Conservation (phyloP, 306 rosid genomes). For the Delonix regia region DNA sequence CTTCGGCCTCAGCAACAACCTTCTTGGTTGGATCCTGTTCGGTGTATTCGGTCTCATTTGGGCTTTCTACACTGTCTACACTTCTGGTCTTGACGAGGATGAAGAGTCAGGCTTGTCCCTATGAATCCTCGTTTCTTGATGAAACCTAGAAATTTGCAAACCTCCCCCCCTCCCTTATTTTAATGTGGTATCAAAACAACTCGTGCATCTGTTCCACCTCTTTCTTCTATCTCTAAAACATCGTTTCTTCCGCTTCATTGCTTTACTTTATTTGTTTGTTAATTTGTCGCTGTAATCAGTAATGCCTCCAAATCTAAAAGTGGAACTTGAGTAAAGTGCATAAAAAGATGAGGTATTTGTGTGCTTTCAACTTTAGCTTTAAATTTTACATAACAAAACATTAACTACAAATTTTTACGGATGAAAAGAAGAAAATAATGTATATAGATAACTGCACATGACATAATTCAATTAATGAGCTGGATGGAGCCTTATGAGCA, state of each 20-base stretch:
- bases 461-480: neutral
- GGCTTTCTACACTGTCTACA: constrained; percentile 61
- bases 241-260: neutral
- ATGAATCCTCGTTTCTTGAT: neutral
- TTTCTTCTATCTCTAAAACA: neutral
- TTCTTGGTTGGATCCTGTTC: constrained; percentile 87
- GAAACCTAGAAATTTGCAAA: neutral
- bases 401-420: neutral
- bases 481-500: neutral
- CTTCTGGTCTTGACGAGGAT: constrained; percentile 81
- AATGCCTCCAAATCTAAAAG: neutral
- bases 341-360: neutral
- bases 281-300: neutral
- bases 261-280: neutral
- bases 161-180: neutral
- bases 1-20: constrained; percentile 93
- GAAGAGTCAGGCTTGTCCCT: constrained; percentile 96
- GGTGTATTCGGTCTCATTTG: constrained; percentile 79
- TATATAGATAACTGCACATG: neutral
- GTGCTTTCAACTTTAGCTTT: neutral
- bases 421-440: neutral
- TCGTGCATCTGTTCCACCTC: neutral
- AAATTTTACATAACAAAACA: neutral
- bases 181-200: neutral
- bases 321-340: neutral